Percentiles rank a stretch among this genome's conserved stretches.
These are phyloP conservation scores for Schizosaccharomyces versatilis DNA, from an alignment of 1,139 yeast species.

Conservation along the genomic window DNA sequence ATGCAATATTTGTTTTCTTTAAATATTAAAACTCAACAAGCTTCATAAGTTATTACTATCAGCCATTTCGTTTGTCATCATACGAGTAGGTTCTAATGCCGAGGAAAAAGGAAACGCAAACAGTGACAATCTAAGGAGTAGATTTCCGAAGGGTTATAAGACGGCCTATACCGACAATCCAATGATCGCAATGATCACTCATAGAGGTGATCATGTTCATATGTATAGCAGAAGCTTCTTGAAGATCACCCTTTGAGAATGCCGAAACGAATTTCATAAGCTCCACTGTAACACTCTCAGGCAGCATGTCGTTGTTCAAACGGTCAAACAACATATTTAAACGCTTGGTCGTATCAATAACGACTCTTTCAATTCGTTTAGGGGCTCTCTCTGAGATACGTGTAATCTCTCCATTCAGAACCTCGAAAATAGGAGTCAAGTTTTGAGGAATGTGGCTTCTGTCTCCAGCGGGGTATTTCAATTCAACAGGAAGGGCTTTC, in stretches of 20 bases:
- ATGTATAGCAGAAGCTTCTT: slow-evolving; percentile 31
- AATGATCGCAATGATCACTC: slow-evolving; percentile 61
- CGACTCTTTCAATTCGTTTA: slow-evolving; percentile 44
- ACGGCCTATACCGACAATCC: slow-evolving; percentile 86
- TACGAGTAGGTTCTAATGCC: too few relatives aligned
- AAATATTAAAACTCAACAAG: too few relatives aligned
- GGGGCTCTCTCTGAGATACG: slow-evolving; percentile 58
- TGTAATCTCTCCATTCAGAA: slow-evolving; percentile 32
- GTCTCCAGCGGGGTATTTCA: slow-evolving; percentile 45
- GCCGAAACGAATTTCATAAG: slow-evolving; percentile 25
- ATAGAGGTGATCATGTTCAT: slow-evolving; percentile 42
- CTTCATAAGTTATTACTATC: too few relatives aligned
- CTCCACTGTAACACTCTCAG: slow-evolving; percentile 33
- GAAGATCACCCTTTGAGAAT: slow-evolving; percentile 34
- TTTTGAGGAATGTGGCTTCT: slow-evolving; percentile 44
- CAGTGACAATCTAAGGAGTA: neutral
- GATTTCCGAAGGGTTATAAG: slow-evolving; percentile 45
- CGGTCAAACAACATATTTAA: slow-evolving; percentile 56
- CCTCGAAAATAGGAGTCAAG: slow-evolving; percentile 36
- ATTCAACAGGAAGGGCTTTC: slow-evolving; percentile 13
- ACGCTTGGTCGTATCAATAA: slow-evolving; percentile 64
- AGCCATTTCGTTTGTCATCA: too few relatives aligned
- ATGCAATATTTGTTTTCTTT: too few relatives aligned
- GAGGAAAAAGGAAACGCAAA: too few relatives aligned
- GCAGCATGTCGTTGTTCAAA: slow-evolving; percentile 51